Base-by-base conservation (phyloP, 257 asterid genomes). In the Orobanche coerulescens region DNA sequence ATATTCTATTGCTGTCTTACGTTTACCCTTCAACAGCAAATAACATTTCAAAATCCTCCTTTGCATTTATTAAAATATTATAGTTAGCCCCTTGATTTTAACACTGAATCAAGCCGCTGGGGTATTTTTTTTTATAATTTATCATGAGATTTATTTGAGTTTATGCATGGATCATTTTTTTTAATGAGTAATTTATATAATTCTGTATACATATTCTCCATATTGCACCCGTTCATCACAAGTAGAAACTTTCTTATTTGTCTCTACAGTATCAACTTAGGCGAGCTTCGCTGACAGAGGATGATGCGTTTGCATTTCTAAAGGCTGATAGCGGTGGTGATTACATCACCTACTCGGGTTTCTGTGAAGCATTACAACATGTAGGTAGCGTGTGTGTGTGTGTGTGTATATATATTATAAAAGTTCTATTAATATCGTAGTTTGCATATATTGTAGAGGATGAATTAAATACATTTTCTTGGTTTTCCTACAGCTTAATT, bases 361-460 rank as follows among this genome's bases (percentile, higher is more conserved):
- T 93, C 71, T 86, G 95, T 70, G 95, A 89, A 80, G 95, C 97
- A 44, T 58, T 93, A 47, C 78, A 86, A 20, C 95, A 84, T 91
- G 98, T 92, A 65, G 23, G 25, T 57, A 40, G 33, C 23, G 11
- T 62, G 22, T 26, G 1, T 49, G 0, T 2, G 9, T 23, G 12
- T 33, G n/a, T 66, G 6, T 42, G 7, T n/a, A 13, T 39, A 18
- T 18, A 4, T 16, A 1, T n/a, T n/a, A n/a, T n/a, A n/a, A n/a
- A n/a, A n/a, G n/a, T n/a, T n/a, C n/a, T n/a, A n/a, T n/a, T n/a
- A n/a, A n/a, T 22, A 6, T 25, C 1, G 16, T 43, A 46, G 6
- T 46, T 26, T 10, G 0, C 25, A 31, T 59, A 22, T 47, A 23
- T 71, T 50, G 11, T 2, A 6, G 36, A 49, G 10, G 13, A 24